Evolutionary conservation across 1,284 basidiomycete genomes (phyloP), one percentile per base, ranked within the genome.

Genomic region (Irpex sp.): DNA sequence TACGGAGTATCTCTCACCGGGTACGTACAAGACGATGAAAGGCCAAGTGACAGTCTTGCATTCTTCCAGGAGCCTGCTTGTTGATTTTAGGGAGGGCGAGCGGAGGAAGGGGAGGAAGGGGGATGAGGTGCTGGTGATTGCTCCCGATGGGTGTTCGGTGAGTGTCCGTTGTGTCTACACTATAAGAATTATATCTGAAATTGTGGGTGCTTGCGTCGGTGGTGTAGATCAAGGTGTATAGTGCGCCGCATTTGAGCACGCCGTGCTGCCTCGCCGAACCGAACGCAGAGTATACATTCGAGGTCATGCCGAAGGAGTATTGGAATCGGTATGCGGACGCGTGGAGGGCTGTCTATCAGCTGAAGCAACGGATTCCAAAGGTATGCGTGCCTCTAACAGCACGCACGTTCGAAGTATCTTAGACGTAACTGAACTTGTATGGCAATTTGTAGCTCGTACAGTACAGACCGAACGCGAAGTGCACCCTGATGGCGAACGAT

Each of bases 31-130:
- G 68, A 71, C 79, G 18, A 67, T 76, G 1, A 73, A 78, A 47
- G 83, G 83, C 0, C 78, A 79, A 45, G 63, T 84, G 10, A 79
- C 79, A 2, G 69, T 84, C 19, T 70, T 84, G 4, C 78, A 33
- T 33, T 33, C 80, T 12, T 84, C 82, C 2, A 73, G 67, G 57
- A 76, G 79, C 36, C 61, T 82, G 7, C 73, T 85, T 1, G 76
- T 84, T 19, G 83, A 84, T 68, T 80, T 84, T 61, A 77, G 83
- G 42, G 82, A 83, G 69, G 77, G 79, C 21, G 80, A 84, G 63
- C 74, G 82, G 2, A 71, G 80, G 54, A 77, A 75, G 49, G 80
- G 80, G 1, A 67, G 74, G 42, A 76, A 73, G 64, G 82, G 81
- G 4, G 70, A 75, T 12, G 76, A 81, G 65, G 80, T 85, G 12